Evolutionary conservation across 2,329 filamentous ascomycete genomes (phyloP).

Genomic region (Myriosclerotinia curreyana): DNA sequence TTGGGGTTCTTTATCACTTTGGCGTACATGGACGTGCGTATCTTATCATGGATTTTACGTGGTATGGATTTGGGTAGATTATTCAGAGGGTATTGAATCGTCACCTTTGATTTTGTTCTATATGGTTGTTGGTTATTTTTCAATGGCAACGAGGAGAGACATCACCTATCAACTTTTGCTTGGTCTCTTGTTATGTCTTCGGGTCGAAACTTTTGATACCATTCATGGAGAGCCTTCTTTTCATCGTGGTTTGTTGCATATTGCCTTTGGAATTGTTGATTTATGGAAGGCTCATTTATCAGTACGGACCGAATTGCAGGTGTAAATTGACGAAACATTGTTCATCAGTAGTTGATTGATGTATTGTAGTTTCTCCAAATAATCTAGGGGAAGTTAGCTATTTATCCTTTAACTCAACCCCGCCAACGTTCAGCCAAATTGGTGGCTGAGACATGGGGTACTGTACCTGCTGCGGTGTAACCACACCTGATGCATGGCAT

Average conservation of each 20-base stretch:
- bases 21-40: not conserved
- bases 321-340: not conserved
- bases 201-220: not conserved
- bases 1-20: not conserved
- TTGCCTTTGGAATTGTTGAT: not conserved
- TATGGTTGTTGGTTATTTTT: not conserved
- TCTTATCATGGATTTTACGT: not conserved
- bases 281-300: not conserved
- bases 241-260: not conserved
- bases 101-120: not conserved
- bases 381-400: not conserved
- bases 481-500: not conserved
- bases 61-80: not conserved
- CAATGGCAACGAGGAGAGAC: not conserved
- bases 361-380: not conserved
- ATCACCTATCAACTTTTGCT: not conserved
- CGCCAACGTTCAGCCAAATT: not conserved
- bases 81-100: not conserved
- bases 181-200: not conserved
- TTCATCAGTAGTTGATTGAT: not conserved
- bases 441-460: constrained; percentile 10
- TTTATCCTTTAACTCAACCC: constrained; percentile 8
- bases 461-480: constrained; percentile 3
- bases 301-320: not conserved
- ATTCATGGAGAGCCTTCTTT: not conserved